Conservation (phyloP, 352 stramenopile species). For the Blastocystis hominis region DNA sequence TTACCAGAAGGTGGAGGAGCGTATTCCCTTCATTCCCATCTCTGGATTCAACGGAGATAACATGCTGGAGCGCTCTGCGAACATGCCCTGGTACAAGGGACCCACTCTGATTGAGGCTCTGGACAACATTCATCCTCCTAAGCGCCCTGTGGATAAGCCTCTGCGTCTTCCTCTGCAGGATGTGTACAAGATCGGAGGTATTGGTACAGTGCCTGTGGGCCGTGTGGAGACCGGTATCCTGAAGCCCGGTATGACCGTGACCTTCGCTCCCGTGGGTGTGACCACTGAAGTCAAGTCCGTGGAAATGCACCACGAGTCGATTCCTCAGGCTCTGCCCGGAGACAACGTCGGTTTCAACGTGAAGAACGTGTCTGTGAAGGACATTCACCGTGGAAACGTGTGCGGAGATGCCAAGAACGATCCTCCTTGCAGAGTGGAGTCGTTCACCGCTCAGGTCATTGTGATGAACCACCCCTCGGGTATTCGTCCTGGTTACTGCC, state of each 20-base stretch:
- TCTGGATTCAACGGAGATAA: too few relatives aligned
- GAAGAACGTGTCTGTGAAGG: constrained; percentile 85
- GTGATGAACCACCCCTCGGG: constrained; percentile 85
- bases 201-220: constrained; percentile 86
- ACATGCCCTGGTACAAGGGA: too few relatives aligned
- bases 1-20: too few relatives aligned
- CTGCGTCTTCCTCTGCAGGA: constrained; percentile 89
- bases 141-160: constrained; percentile 81
- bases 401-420: constrained; percentile 82
- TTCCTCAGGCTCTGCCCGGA: constrained; percentile 78
- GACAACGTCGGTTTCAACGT: constrained; percentile 94
- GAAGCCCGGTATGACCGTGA: constrained; percentile 79
- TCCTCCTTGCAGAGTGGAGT: constrained; percentile 70
- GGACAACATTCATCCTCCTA: constrained; percentile 77
- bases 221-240: constrained; percentile 89
- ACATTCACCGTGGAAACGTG: constrained; percentile 83
- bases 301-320: constrained; percentile 85
- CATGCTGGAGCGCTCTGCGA: too few relatives aligned
- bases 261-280: constrained; percentile 78
- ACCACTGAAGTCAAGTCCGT: constrained; percentile 85
- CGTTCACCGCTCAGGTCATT: constrained; percentile 89
- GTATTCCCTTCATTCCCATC: too few relatives aligned
- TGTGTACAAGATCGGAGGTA: constrained; percentile 91
- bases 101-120: too few relatives aligned
- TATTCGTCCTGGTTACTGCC: constrained; percentile 82